Evolutionary conservation across 192 early-diverging fungal genomes (phyloP).

Genomic region (Rhizophagus clarus): DNA sequence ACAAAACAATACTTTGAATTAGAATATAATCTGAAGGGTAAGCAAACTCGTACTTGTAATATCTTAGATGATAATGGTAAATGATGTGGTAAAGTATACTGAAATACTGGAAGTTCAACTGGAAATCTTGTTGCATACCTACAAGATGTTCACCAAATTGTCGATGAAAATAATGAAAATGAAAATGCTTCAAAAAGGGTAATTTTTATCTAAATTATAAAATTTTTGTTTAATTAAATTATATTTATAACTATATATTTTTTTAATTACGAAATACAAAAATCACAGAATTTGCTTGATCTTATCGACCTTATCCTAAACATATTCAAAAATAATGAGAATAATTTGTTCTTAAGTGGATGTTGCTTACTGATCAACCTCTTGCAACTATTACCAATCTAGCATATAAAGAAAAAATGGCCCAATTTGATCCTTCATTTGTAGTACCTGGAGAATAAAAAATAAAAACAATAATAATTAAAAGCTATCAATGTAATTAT

Average conservation of each 20-base stretch:
- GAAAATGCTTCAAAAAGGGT: not conserved
- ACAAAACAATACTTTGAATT: too few species aligned
- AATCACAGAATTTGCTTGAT: not conserved
- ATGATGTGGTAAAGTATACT: too few species aligned
- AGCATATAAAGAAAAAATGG: constrained; percentile 16
- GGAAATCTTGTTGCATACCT: too few species aligned
- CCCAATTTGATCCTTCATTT: too few species aligned
- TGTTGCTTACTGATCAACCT: constrained; percentile 11
- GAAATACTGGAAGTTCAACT: too few species aligned
- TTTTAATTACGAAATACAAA: not conserved
- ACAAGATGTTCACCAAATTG: too few species aligned
- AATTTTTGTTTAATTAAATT: not conserved
- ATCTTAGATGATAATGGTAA: too few species aligned
- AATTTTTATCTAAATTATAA: constrained; percentile 4
- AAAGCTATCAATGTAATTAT: constrained; percentile 13
- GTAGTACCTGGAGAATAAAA: constrained; percentile 10
- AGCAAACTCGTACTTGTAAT: too few species aligned
- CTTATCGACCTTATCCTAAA: not conserved
- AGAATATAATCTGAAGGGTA: too few species aligned
- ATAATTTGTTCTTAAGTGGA: not conserved
- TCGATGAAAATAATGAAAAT: too few species aligned
- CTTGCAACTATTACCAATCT: not conserved
- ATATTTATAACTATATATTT: too few species aligned
- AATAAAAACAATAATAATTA: constrained; percentile 8
- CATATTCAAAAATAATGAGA: constrained; percentile 11